Conservation (phyloP, 2,329 filamentous ascomycete species). For the Chrysoporthe austroafricana region DNA sequence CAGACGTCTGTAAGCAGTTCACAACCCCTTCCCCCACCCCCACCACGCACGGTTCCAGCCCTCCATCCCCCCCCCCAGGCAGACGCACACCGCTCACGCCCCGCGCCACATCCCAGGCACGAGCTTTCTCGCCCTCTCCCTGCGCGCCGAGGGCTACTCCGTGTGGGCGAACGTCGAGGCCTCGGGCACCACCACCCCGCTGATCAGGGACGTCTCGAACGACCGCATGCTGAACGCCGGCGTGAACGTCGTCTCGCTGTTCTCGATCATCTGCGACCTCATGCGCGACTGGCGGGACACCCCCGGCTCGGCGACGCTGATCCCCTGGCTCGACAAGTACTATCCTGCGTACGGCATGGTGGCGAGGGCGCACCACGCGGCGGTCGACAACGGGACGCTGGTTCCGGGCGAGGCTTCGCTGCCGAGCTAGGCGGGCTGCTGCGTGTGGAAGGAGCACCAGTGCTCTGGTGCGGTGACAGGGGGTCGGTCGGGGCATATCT, state of each 20-base stretch:
- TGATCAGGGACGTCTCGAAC: constrained; percentile 67
- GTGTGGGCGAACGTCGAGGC: constrained; percentile 77
- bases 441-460: not conserved
- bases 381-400: constrained; percentile 63
- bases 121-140: constrained; percentile 72
- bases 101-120: constrained; percentile 49
- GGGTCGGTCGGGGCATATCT: not conserved
- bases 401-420: constrained; percentile 54
- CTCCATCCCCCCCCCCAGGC: not conserved
- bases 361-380: constrained; percentile 63
- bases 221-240: constrained; percentile 68
- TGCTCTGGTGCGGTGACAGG: not conserved
- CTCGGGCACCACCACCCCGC: constrained; percentile 65
- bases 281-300: constrained; percentile 71
- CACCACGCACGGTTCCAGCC: not conserved
- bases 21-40: not conserved
- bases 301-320: constrained; percentile 57
- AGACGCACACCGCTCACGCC: not conserved
- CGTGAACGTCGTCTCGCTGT: constrained; percentile 65
- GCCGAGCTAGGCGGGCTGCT: constrained; percentile 22
- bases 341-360: constrained; percentile 67
- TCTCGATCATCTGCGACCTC: constrained; percentile 67
- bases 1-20: constrained; percentile 63
- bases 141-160: constrained; percentile 71
- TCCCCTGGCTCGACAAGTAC: constrained; percentile 68